Conservation (phyloP, 1,284 basidiomycete genomes). For the Puccinia novopanici region DNA sequence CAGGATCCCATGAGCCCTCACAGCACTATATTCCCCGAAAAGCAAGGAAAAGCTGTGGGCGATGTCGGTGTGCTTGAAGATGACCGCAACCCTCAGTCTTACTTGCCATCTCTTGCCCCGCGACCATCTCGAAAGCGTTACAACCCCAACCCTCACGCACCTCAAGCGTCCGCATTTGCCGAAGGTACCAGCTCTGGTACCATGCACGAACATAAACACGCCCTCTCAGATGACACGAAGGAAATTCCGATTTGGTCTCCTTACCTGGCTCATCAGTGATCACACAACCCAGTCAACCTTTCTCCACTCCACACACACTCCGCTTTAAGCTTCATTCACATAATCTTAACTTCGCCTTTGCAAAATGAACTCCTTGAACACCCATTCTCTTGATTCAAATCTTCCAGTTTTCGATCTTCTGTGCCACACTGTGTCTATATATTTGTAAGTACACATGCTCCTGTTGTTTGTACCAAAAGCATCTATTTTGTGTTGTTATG, state of each 20-base stretch:
- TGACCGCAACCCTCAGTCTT: neutral
- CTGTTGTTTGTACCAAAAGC: neutral
- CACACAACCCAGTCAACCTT: neutral
- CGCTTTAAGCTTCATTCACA: neutral
- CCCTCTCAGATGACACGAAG: neutral
- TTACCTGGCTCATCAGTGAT: neutral
- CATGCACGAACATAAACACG: neutral
- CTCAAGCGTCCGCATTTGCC: neutral
- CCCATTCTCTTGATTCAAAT: neutral
- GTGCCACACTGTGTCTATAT: neutral
- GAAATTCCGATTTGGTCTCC: slow-evolving; percentile 25
- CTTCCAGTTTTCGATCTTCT: neutral
- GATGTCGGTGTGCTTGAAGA: neutral
- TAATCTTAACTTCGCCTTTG: neutral
- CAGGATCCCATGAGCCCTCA: neutral
- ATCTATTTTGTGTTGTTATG: neutral
- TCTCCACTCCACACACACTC: neutral
- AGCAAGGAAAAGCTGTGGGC: neutral
- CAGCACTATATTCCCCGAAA: slow-evolving; percentile 1
- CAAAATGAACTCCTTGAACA: neutral
- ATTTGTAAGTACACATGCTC: neutral
- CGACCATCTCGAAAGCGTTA: neutral
- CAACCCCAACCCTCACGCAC: neutral
- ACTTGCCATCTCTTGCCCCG: neutral
- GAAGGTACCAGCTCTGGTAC: neutral